Evolutionary conservation across 192 early-diverging fungal genomes (phyloP).

Genomic region (Coemansia sp.): DNA sequence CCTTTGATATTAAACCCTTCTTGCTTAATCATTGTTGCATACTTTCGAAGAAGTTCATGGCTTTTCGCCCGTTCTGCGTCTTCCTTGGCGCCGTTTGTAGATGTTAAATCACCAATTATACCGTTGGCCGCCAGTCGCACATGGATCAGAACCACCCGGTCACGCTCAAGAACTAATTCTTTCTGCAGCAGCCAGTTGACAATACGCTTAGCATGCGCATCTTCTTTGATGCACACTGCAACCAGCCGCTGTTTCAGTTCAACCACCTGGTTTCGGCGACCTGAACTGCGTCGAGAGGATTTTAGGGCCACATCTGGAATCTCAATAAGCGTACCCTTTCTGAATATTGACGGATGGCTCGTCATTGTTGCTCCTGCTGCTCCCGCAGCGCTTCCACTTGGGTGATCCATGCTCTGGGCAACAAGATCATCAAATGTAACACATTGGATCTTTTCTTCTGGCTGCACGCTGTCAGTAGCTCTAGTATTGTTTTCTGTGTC

Average conservation of each 20-base stretch:
- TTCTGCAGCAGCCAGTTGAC: constrained; percentile 38
- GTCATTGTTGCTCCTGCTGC: constrained; percentile 57
- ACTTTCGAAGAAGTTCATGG: constrained; percentile 33
- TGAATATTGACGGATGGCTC: constrained; percentile 44
- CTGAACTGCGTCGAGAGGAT: constrained; percentile 6
- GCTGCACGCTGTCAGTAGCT: background rate
- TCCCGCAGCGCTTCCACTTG: background rate
- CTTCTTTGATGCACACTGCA: constrained; percentile 39
- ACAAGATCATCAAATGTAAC: constrained; percentile 31
- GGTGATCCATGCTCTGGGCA: constrained; percentile 22
- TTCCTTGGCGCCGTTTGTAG: constrained; percentile 32
- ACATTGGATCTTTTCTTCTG: background rate
- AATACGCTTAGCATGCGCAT: constrained; percentile 25
- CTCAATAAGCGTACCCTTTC: constrained; percentile 45
- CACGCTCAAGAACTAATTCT: constrained; percentile 37
- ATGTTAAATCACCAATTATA: constrained; percentile 40
- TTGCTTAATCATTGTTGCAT: constrained; percentile 35
- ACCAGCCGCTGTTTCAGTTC: constrained; percentile 33
- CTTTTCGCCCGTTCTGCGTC: constrained; percentile 33
- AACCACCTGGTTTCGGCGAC: constrained; percentile 2
- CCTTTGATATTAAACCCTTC: constrained; percentile 46
- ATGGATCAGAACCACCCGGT: constrained; percentile 35
- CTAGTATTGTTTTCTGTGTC: background rate
- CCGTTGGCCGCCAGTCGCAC: constrained; percentile 45
- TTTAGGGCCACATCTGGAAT: constrained; percentile 25